Conservation (phyloP, 176 grass and related monocot species). For the Metroxylon sagu region DNA sequence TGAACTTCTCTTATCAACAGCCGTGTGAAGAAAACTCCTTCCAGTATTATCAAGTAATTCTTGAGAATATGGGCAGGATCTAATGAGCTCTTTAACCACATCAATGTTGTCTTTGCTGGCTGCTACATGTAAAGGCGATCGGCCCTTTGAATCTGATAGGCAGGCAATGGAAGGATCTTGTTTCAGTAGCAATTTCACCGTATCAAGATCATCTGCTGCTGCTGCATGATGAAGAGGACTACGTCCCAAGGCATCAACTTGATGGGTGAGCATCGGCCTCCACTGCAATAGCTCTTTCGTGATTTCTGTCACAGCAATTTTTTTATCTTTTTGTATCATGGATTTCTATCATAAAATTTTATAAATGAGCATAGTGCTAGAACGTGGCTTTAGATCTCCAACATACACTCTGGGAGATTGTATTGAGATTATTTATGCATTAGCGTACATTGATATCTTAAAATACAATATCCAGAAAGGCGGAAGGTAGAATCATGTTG, state of each 20-base stretch:
- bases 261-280: slow-evolving; percentile 25
- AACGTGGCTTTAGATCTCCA: too few relatives aligned
- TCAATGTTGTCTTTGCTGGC: slow-evolving; percentile 28
- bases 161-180: slow-evolving; percentile 34
- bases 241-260: slow-evolving; percentile 40
- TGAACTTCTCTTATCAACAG: slow-evolving; percentile 36
- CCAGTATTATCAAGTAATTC: slow-evolving; percentile 65
- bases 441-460: too few relatives aligned
- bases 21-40: slow-evolving; percentile 60
- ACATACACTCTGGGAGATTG: too few relatives aligned
- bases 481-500: too few relatives aligned
- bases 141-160: slow-evolving; percentile 35
- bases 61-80: slow-evolving; percentile 41
- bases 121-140: slow-evolving; percentile 52
- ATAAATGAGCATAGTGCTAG: too few relatives aligned
- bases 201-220: slow-evolving; percentile 27
- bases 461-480: too few relatives aligned
- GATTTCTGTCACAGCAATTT: slow-evolving; percentile 40
- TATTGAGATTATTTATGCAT: too few relatives aligned
- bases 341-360: slow-evolving; percentile 13
- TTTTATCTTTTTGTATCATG: background rate
- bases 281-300: slow-evolving; percentile 36
- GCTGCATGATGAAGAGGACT: slow-evolving; percentile 69
- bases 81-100: slow-evolving; percentile 46
- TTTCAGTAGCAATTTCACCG: slow-evolving; percentile 39